Conservation (phyloP, 345 rosid species). For the Streptanthus diversifolius region DNA sequence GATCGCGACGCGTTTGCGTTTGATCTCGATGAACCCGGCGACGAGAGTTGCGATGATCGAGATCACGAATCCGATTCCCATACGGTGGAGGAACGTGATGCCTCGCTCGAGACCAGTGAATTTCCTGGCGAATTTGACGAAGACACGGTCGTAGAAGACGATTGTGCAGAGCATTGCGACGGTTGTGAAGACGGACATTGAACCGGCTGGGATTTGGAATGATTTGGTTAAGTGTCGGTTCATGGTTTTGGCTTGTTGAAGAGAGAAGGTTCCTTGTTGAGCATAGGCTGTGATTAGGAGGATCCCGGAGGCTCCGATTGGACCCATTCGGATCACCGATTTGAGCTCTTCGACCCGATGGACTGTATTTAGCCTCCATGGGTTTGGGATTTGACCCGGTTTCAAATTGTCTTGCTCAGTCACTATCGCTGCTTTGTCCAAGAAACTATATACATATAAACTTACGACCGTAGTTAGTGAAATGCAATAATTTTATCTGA, state of each 20-base stretch:
- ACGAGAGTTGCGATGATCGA: slow-evolving; percentile 70
- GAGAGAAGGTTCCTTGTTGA: slow-evolving; percentile 77
- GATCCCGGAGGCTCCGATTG: slow-evolving; percentile 85
- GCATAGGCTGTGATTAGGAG: slow-evolving; percentile 73
- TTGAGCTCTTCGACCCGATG: slow-evolving; percentile 88
- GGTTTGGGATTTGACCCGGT: slow-evolving; percentile 46
- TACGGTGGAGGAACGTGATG: slow-evolving; percentile 66
- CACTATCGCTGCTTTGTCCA: slow-evolving; percentile 76
- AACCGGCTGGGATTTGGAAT: slow-evolving; percentile 76
- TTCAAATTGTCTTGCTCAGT: slow-evolving; percentile 50
- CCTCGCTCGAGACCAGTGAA: slow-evolving; percentile 80
- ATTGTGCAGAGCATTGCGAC: slow-evolving; percentile 67
- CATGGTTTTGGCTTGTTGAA: slow-evolving; percentile 87
- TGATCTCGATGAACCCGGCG: slow-evolving; percentile 67
- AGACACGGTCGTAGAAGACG: slow-evolving; percentile 59
- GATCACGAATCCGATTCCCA: slow-evolving; percentile 79
- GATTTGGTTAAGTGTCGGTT: slow-evolving; percentile 61
- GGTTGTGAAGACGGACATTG: slow-evolving; percentile 85
- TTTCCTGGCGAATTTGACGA: slow-evolving; percentile 52
- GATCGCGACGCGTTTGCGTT: slow-evolving; percentile 51
- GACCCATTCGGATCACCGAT: slow-evolving; percentile 78
- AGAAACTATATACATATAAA: slow-evolving; percentile 41
- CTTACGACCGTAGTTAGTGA: not conserved
- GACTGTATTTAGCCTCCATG: slow-evolving; percentile 74
- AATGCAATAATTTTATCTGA: not conserved